These are phyloP conservation scores for Penicillium brasilianum DNA, from an alignment of 2,329 filamentous ascomycete species.

Conservation along the genomic window DNA sequence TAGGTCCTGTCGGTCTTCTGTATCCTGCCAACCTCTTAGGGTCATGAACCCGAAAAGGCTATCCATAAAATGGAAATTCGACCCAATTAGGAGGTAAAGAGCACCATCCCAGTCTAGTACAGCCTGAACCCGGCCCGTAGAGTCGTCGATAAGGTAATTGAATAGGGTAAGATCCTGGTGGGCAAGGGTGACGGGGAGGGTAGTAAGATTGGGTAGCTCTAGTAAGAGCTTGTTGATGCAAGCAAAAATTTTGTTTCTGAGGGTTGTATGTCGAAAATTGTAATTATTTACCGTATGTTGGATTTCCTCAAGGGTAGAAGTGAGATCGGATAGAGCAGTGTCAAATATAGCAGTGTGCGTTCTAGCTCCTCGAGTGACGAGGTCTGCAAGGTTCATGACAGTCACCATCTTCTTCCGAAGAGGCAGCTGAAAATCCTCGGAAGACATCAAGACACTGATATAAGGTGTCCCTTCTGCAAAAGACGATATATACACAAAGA, in stretches of 20 bases:
- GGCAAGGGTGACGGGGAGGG: slow-evolving; percentile 18
- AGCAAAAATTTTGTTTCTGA: slow-evolving; percentile 12
- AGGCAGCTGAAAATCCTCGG: slow-evolving; percentile 18
- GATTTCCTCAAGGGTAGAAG: slow-evolving; percentile 17
- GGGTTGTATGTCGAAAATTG: slow-evolving; percentile 13
- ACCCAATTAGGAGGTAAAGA: slow-evolving; percentile 18
- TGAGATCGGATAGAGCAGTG: slow-evolving; percentile 14
- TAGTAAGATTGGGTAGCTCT: slow-evolving; percentile 11
- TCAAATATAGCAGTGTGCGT: slow-evolving; percentile 16
- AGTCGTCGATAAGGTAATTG: slow-evolving; percentile 21
- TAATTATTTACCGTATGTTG: slow-evolving; percentile 17
- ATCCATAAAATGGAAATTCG: slow-evolving; percentile 22
- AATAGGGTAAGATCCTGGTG: slow-evolving; percentile 21
- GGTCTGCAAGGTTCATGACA: slow-evolving; percentile 20
- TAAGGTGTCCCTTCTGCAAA: slow-evolving; percentile 23
- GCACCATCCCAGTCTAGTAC: slow-evolving; percentile 20
- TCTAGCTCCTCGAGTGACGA: slow-evolving; percentile 22
- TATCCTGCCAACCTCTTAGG: slow-evolving; percentile 18
- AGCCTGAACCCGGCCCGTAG: slow-evolving; percentile 17
- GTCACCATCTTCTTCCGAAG: slow-evolving; percentile 20
- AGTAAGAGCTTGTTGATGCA: slow-evolving; percentile 18
- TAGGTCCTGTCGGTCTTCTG: slow-evolving; percentile 16
- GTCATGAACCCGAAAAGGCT: slow-evolving; percentile 20
- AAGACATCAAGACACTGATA: slow-evolving; percentile 25
- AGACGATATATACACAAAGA: slow-evolving; percentile 23